phyloP scores from a whole-genome alignment of 2,329 filamentous ascomycete genomes.

The Sordariomycetes sp. region DNA sequence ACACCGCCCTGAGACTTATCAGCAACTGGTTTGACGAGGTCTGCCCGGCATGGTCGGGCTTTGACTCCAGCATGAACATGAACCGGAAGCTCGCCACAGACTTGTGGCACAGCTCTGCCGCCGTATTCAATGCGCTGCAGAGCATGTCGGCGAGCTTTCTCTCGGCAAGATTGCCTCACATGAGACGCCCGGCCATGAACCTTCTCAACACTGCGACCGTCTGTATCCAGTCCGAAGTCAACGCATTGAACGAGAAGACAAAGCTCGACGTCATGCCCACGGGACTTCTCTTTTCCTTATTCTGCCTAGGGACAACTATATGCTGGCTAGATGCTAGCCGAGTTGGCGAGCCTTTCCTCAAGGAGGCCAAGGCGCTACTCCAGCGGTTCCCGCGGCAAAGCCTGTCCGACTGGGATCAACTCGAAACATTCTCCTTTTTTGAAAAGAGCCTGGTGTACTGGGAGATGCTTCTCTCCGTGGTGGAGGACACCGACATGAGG shows the following conservation, averaged over 20 bases:
- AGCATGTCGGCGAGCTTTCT: neutral
- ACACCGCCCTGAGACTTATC: neutral
- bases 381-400: neutral
- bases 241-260: neutral
- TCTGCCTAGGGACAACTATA: neutral
- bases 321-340: neutral
- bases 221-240: neutral
- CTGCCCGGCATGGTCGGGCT: neutral
- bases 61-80: neutral
- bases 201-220: neutral
- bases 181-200: neutral
- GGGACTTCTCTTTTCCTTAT: neutral
- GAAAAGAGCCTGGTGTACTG: neutral
- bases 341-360: neutral
- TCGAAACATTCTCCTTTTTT: neutral
- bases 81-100: neutral
- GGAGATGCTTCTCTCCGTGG: neutral
- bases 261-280: neutral
- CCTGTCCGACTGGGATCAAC: neutral
- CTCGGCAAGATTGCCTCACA: neutral
- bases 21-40: neutral
- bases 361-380: neutral
- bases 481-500: neutral
- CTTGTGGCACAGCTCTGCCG: neutral
- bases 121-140: neutral